Base-by-base conservation (phyloP, 352 stramenopile species). In the Phytophthora meadii region DNA sequence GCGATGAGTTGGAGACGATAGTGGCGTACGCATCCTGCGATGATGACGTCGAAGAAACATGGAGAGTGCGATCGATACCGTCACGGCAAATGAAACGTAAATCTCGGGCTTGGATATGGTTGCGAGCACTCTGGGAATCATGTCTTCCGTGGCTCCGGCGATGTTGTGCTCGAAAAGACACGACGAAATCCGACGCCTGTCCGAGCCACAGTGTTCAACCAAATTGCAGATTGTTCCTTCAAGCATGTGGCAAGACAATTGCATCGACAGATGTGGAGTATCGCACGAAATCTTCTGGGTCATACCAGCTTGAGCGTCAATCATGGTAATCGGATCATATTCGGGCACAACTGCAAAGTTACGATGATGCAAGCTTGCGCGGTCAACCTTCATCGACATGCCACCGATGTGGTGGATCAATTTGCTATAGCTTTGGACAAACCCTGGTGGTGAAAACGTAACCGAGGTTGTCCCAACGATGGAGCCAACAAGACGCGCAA, bases 181-280 rank as follows among this genome's bases (percentile, higher is more conserved):
- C 17, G 76, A 82, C 0, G 87, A 83, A 57, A 95, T 87, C 0
- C 81, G 81, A 7, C 71, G 53, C 27, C 77, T 69, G 4, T 71
- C 48, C 61, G 91, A 86, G 14, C 86, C 84, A 54, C 86, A 93
- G 57, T 96, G 83, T 47, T 94, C 81, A 0, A 96, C 60, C 28
- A 94, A 61, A 53, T 95, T 96, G 66, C 87, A 95, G 28, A 96
- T 59, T 19, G 87, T 94, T 48, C 87, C 84, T 80, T 96, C 88
- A n/a, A 96, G 86, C 88, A 97, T 96, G 73, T 97, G 90, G 60
- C 90, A 97, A 11, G 86, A 95, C 14, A 96, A 72, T 51, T 96
- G 90, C 81, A 96, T 94, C 42, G 90, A 95, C 32, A 96, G 63
- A 41, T 94, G 86, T 0, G 85, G 82, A 4, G 90, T 94, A 60